A percentile compares a stretch with the other conserved stretches of the same genome.
Conservation (phyloP, 2,329 filamentous ascomycete species). For the Chalaropsis ovoidea region DNA sequence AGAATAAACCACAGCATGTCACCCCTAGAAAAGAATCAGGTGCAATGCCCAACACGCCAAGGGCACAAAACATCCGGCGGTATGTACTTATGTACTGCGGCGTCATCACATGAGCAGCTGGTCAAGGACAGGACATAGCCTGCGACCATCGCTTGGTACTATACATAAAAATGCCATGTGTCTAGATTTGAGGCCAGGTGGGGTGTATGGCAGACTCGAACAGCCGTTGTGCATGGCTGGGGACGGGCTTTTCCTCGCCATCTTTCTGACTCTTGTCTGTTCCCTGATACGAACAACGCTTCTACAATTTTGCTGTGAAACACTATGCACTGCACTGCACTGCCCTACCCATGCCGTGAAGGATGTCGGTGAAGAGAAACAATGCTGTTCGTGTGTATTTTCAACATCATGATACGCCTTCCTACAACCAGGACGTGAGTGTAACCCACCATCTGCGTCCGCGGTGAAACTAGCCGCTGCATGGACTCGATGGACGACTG, state of each 20-base stretch:
- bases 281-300: not conserved
- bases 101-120: slow-evolving; percentile 2
- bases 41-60: not conserved
- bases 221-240: not conserved
- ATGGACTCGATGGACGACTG: not conserved
- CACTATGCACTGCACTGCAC: not conserved
- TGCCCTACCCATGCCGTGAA: not conserved
- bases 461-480: not conserved
- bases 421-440: not conserved
- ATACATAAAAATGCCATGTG: not conserved
- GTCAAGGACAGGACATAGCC: not conserved
- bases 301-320: not conserved
- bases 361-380: not conserved
- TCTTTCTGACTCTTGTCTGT: not conserved
- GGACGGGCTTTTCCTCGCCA: not conserved
- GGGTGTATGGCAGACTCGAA: not conserved
- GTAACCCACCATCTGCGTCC: not conserved
- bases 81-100: not conserved
- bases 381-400: not conserved
- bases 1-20: not conserved
- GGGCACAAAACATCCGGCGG: not conserved
- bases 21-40: not conserved
- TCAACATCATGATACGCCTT: not conserved
- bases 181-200: not conserved
- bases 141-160: not conserved